A percentile compares a stretch with the other conserved stretches of the same genome.
These are phyloP conservation scores for Cyberlindnera sargentensis DNA, from an alignment of 805 yeast species.

Conservation along the genomic window DNA sequence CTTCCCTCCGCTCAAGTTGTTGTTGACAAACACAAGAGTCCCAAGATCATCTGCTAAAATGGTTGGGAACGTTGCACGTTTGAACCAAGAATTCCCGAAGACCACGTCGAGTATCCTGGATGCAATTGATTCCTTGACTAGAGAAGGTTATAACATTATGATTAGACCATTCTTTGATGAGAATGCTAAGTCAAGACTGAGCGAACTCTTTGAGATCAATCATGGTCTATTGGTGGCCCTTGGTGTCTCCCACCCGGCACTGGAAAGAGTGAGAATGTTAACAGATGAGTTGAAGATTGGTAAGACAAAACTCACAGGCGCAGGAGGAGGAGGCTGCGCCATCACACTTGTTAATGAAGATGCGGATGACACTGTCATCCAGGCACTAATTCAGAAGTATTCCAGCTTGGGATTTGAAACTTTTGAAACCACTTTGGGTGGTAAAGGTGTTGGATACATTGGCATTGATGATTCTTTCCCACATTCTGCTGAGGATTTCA, in stretches of 20 bases:
- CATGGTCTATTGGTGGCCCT: slow-evolving; percentile 81
- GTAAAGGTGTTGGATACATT: slow-evolving; percentile 71
- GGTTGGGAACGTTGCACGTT: slow-evolving; percentile 65
- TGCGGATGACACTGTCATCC: slow-evolving; percentile 27
- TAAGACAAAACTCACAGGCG: slow-evolving; percentile 91
- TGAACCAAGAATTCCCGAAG: slow-evolving; percentile 46
- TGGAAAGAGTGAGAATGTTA: slow-evolving; percentile 66
- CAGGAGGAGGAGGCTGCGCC: slow-evolving; percentile 99
- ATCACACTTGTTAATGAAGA: slow-evolving; percentile 60
- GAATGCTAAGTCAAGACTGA: slow-evolving; percentile 35
- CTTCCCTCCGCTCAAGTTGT: slow-evolving; percentile 66
- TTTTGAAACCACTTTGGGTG: slow-evolving; percentile 79
- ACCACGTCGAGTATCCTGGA: slow-evolving; percentile 54
- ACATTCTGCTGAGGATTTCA: slow-evolving; percentile 29
- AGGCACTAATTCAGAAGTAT: slow-evolving; percentile 31
- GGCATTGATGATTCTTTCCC: slow-evolving; percentile 14
- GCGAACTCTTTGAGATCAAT: slow-evolving; percentile 67
- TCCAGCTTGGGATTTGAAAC: slow-evolving; percentile 55
- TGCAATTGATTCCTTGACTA: slow-evolving; percentile 69
- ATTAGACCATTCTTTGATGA: slow-evolving; percentile 41
- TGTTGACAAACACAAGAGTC: slow-evolving; percentile 79
- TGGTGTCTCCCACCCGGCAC: slow-evolving; percentile 90
- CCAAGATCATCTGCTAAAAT: slow-evolving; percentile 82
- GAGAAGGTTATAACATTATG: slow-evolving; percentile 65
- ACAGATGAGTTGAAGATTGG: slow-evolving; percentile 65